Base-by-base conservation (phyloP, 148 eudicot genomes). In the Rhododendron henanense region DNA sequence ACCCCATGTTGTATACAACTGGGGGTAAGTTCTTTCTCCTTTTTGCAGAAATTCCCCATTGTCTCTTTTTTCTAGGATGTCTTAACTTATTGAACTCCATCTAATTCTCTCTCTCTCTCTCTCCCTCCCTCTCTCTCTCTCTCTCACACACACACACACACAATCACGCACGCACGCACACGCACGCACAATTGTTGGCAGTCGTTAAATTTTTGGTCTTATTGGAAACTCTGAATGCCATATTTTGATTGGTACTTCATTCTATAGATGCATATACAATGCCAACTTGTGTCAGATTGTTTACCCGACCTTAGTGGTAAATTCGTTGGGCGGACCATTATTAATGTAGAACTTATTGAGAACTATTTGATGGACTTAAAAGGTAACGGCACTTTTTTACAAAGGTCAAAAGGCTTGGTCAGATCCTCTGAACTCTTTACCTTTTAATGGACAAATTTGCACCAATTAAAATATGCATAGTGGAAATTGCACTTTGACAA, bases 1-100 rank as follows among this genome's bases (percentile, higher is more conserved):
- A 89, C 98, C 99, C 81, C 99, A 97, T 85, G 99, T 95, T 37
- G 82, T 97, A 55, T 97, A 95, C 87, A 97, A 93, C 91, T 95
- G 94, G 98, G 95, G 96, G 99, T 93, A 86, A 92, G 94, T 88
- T 84, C 87, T 25, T 85, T 76, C 44, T 44, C 86, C 55, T 55
- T 71, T 48, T n/a, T 78, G 48, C 25, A 19, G 57, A 11, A 7
- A 80, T 31, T 23, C 53, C 55, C 82, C 37, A 11, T 57, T 77
- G 18, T 53, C 39, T 45, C 35, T 31, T 41, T 3, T 59, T 79
- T 18, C 44, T 69, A 23, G 31, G 16, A 11, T 79, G 37, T 25
- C 57, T 79, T 41, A 79, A 44, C 81, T 48, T 44, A 25, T n/a
- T 11, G 35, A 39, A 74, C 45, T 75, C 78, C 21, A 18, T 37